phyloP scores from a whole-genome alignment of 1,284 basidiomycete species.

The Cutaneotrichosporon dermatis region DNA sequence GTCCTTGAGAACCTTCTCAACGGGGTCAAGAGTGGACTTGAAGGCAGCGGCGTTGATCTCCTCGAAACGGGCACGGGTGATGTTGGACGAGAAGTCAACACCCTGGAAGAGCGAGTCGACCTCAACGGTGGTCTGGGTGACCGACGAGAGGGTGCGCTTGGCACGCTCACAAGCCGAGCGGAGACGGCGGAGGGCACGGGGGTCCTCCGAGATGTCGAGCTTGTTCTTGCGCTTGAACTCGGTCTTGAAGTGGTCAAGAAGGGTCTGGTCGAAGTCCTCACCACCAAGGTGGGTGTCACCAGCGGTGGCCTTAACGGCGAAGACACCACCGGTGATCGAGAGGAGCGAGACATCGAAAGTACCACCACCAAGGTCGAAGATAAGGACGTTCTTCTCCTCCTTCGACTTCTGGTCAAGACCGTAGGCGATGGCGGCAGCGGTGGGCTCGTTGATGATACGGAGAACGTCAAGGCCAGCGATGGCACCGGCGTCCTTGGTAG shows the following conservation, averaged over 20 bases:
- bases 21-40: conserved; percentile 96
- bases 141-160: conserved; percentile 96
- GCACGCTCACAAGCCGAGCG: conserved; percentile 97
- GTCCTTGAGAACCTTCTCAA: conserved; percentile 98
- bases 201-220: conserved; percentile 90
- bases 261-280: conserved; percentile 98
- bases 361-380: conserved; percentile 98
- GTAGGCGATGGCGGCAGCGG: conserved; percentile 55
- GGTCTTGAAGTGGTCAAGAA: conserved; percentile 76
- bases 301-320: conserved; percentile 70
- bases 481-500: conserved; percentile 61
- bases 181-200: conserved; percentile 91
- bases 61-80: conserved; percentile 98
- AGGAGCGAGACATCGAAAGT: conserved; percentile 65
- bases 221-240: conserved; percentile 68
- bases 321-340: conserved; percentile 61
- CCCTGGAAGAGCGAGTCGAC: conserved; percentile 96
- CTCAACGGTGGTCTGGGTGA: conserved; percentile 97
- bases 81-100: conserved; percentile 85
- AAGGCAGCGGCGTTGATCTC: conserved; percentile 93
- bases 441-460: conserved; percentile 65
- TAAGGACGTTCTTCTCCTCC: conserved; percentile 95
- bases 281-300: conserved; percentile 99
- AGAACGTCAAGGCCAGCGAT: conserved; percentile 64
- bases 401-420: conserved; percentile 70